Evolutionary conservation across 2,329 filamentous ascomycete species (phyloP).

Genomic region (Aspergillus sp.): DNA sequence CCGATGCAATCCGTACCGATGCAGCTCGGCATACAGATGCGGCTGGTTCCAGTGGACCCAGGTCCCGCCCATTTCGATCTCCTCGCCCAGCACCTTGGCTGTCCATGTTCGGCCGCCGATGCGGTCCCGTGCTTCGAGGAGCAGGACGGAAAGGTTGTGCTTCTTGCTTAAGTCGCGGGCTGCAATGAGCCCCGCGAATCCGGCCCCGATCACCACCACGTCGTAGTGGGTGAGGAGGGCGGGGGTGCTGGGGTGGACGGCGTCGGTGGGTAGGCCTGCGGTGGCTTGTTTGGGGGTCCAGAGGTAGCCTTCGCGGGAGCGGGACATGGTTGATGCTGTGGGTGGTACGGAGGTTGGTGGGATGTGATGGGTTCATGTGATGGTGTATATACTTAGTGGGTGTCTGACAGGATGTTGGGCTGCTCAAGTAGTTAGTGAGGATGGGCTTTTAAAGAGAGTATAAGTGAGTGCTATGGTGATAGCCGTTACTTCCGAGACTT

Average conservation of each 20-base stretch:
- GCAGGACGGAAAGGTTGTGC: slow-evolving; percentile 25
- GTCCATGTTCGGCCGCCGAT: slow-evolving; percentile 49
- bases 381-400: too few species aligned
- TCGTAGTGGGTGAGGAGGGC: slow-evolving; percentile 24
- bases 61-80: slow-evolving; percentile 48
- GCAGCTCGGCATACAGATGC: slow-evolving; percentile 33
- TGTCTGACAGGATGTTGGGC: not conserved
- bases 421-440: not conserved
- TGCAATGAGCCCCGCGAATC: slow-evolving; percentile 36
- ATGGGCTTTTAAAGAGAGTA: not conserved
- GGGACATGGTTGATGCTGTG: not conserved
- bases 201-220: slow-evolving; percentile 37
- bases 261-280: slow-evolving; percentile 16
- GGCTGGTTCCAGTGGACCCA: slow-evolving; percentile 44
- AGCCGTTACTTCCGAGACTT: too few species aligned
- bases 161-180: slow-evolving; percentile 31
- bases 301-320: slow-evolving; percentile 11
- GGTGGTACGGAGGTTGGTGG: too few species aligned
- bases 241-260: not conserved
- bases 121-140: slow-evolving; percentile 45
- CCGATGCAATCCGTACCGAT: slow-evolving; percentile 24
- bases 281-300: slow-evolving; percentile 5
- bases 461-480: too few species aligned
- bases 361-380: too few species aligned
- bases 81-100: slow-evolving; percentile 33